phyloP scores from a whole-genome alignment of 106 monocot species.

The Acanthochlamys bracteata region DNA sequence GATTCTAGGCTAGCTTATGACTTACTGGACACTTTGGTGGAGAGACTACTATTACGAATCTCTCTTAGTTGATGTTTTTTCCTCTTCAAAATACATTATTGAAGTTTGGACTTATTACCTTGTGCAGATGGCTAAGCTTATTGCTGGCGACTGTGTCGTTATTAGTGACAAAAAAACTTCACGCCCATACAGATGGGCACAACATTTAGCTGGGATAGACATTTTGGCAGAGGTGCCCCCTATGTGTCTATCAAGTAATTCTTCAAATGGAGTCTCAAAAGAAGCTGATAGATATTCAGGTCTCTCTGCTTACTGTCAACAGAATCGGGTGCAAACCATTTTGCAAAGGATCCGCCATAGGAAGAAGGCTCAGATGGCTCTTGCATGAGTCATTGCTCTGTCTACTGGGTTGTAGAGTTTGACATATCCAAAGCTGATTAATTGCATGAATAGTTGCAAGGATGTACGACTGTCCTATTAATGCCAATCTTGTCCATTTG shows the following conservation, averaged over 20 bases:
- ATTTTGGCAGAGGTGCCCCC: slow-evolving; percentile 79
- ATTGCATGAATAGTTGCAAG: slow-evolving; percentile 15
- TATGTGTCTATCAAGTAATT: slow-evolving; percentile 14
- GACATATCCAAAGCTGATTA: slow-evolving; percentile 3
- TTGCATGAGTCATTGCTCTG: slow-evolving; percentile 83
- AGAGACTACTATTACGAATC: no score
- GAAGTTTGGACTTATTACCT: neutral
- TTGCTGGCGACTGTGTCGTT: slow-evolving; percentile 37
- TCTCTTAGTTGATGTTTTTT: neutral
- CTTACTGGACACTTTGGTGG: no score
- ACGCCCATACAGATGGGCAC: slow-evolving; percentile 93
- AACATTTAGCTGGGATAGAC: slow-evolving; percentile 97
- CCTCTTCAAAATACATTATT: neutral
- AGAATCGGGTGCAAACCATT: slow-evolving; percentile 79
- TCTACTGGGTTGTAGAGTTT: slow-evolving; percentile 20
- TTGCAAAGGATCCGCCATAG: slow-evolving; percentile 86
- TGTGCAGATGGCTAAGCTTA: slow-evolving; percentile 73
- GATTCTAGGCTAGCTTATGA: no score
- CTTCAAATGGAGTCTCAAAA: slow-evolving; percentile 14
- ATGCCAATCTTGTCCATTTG: slow-evolving; percentile 2
- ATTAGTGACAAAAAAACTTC: slow-evolving; percentile 49
- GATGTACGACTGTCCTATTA: neutral
- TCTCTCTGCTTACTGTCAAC: slow-evolving; percentile 69
- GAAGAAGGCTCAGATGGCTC: slow-evolving; percentile 88
- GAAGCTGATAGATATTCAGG: slow-evolving; percentile 38